Conservation (phyloP, 2,329 filamentous ascomycete genomes). For the Claviceps citrina region DNA sequence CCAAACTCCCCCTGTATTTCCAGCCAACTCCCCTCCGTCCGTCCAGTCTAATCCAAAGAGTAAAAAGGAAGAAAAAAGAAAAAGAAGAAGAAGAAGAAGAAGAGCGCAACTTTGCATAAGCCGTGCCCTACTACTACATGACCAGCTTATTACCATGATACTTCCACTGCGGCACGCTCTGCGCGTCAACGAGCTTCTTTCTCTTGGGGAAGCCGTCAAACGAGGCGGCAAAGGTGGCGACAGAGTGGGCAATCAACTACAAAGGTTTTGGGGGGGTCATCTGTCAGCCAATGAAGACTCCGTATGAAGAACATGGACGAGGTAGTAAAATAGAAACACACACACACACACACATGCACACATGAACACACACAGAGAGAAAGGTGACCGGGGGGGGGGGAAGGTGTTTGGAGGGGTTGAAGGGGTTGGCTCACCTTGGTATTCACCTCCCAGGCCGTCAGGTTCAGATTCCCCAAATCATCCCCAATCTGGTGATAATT, state of each 20-base stretch:
- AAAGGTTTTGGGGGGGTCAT: not conserved
- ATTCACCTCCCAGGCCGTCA: constrained; percentile 45
- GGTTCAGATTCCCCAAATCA: constrained; percentile 39
- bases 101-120: too few relatives aligned
- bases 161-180: constrained; percentile 18
- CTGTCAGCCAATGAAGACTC: too few relatives aligned
- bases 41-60: too few relatives aligned
- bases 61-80: not conserved
- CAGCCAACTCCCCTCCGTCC: too few relatives aligned
- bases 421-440: constrained; percentile 44
- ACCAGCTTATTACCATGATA: constrained; percentile 35
- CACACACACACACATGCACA: too few relatives aligned
- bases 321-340: not conserved
- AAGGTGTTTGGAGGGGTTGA: too few relatives aligned
- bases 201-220: constrained; percentile 51
- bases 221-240: constrained; percentile 53
- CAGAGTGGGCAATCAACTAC: constrained; percentile 52
- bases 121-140: constrained; percentile 19
- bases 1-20: too few relatives aligned
- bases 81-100: too few relatives aligned
- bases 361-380: too few relatives aligned
- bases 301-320: not conserved
- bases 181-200: constrained; percentile 15
- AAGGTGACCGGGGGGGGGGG: too few relatives aligned
- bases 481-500: constrained; percentile 51